Percentiles rank a stretch among this genome's conserved stretches.
phyloP scores from a whole-genome alignment of 106 monocot species.

The Allium sativum region DNA sequence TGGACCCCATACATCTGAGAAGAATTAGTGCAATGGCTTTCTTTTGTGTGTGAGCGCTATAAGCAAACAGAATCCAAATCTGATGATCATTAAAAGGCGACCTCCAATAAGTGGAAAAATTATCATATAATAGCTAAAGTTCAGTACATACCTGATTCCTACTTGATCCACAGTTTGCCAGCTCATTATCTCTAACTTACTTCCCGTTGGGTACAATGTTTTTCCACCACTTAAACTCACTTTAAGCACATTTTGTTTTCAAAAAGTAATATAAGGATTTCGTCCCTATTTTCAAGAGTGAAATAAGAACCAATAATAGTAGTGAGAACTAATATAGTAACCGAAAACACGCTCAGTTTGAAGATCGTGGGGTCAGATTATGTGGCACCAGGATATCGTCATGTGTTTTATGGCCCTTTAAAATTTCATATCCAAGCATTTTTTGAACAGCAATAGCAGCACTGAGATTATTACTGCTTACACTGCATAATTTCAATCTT shows the following conservation, averaged over 20 bases:
- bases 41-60: constrained; percentile 25
- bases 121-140: too few species aligned
- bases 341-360: constrained; percentile 42
- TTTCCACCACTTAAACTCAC: too few species aligned
- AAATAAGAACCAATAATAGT: background rate
- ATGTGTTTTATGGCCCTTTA: constrained; percentile 61
- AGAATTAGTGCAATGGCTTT: constrained; percentile 21
- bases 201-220: too few species aligned
- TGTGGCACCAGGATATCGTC: constrained; percentile 73
- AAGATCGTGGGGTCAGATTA: constrained; percentile 29
- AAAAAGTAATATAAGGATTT: too few species aligned
- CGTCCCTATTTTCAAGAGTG: too few species aligned
- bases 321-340: background rate
- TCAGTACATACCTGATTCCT: too few species aligned
- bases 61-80: constrained; percentile 69
- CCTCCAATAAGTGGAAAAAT: too few species aligned
- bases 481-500: constrained; percentile 65
- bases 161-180: too few species aligned
- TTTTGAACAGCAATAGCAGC: constrained; percentile 83
- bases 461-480: constrained; percentile 52
- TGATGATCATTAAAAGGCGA: constrained; percentile 80
- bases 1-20: constrained; percentile 19
- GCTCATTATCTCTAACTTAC: too few species aligned
- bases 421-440: constrained; percentile 54
- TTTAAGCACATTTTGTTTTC: too few species aligned